Base-by-base conservation (phyloP, 2,329 filamentous ascomycete genomes). In the Talaromyces funiculosus region DNA sequence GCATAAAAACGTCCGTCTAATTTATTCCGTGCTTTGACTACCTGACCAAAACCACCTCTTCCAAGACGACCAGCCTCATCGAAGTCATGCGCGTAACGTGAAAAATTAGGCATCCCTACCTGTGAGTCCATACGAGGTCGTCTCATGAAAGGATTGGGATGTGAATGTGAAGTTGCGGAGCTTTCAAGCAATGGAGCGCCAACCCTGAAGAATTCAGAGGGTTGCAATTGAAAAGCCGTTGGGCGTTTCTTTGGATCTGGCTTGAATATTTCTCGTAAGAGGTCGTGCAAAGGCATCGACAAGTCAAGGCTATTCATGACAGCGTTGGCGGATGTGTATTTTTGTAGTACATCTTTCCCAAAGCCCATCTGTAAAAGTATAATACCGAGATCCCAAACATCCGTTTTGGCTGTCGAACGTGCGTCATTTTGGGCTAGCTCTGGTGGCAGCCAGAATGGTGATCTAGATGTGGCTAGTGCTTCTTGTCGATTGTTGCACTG, bases 341-440 rank as follows among this genome's bases (percentile, higher is more conserved):
- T 89, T 62, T 88, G 82, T 18, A 89, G 80, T 6, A 91, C 84
- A 65, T 91, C 86, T 35, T 91, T 80, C 2, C 94, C 94, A 72
- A 97, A 93, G 3, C 94, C 84, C 91, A 97, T 97, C 72, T 99
- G 93, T 40, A 96, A 75, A 67, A 97, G 90, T 4, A 97, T 84
- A 31, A 97, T 85, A 4, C 94, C 94, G 68, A 99, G 86, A 66
- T 97, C 90, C 94, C 94, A 99, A 8, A 97, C 85, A 72, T 97
- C 94, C 0, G 91, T 90, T 72, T 96, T 96, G 68, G 76, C 88
- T 81, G 72, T 88, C 57, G 73, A 72, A 38, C 73, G 70, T 35
- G 70, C 80, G 31, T 82, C 82, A 29, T 83, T 87, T 62, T 82
- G 84, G 0, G 80, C 82, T 51, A 92, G 82, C 74, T 96, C 92